Evolutionary conservation across 805 yeast species (phyloP).

Genomic region (Lipomyces sp.): DNA sequence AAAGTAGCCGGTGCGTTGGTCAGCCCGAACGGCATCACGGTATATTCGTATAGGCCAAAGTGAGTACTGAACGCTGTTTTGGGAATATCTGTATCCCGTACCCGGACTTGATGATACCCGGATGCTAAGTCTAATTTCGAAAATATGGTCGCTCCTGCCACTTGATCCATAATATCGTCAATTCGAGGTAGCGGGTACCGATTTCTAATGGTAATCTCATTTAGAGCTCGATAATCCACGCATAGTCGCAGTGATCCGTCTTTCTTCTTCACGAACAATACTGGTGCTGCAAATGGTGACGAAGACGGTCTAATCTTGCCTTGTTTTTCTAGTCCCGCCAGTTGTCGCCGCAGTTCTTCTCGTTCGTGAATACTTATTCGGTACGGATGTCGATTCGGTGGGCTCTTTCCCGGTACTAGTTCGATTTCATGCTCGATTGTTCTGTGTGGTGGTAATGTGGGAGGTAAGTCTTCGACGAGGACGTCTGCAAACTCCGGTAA

Average conservation of each 20-base stretch:
- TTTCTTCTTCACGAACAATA: slow-evolving; percentile 27
- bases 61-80: slow-evolving; percentile 33
- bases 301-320: too few species aligned
- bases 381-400: too few species aligned
- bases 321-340: too few species aligned
- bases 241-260: slow-evolving; percentile 27
- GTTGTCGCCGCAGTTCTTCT: too few species aligned
- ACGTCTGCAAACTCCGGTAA: too few species aligned
- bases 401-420: too few species aligned
- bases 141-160: background rate
- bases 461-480: too few species aligned
- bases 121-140: background rate
- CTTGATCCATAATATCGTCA: slow-evolving; percentile 2
- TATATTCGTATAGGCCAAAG: slow-evolving; percentile 32
- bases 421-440: too few species aligned
- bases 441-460: too few species aligned
- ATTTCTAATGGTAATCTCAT: slow-evolving; percentile 4
- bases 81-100: slow-evolving; percentile 24
- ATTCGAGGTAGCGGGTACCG: slow-evolving; percentile 7
- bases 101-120: slow-evolving; percentile 31
- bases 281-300: too few species aligned
- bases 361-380: too few species aligned
- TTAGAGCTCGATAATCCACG: slow-evolving; percentile 7
- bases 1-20: slow-evolving; percentile 35
- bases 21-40: slow-evolving; percentile 36